Percentiles rank a stretch among this genome's conserved stretches.
Conservation (phyloP, 192 early-diverging fungal species). For the Phlyctochytrium arcticum region DNA sequence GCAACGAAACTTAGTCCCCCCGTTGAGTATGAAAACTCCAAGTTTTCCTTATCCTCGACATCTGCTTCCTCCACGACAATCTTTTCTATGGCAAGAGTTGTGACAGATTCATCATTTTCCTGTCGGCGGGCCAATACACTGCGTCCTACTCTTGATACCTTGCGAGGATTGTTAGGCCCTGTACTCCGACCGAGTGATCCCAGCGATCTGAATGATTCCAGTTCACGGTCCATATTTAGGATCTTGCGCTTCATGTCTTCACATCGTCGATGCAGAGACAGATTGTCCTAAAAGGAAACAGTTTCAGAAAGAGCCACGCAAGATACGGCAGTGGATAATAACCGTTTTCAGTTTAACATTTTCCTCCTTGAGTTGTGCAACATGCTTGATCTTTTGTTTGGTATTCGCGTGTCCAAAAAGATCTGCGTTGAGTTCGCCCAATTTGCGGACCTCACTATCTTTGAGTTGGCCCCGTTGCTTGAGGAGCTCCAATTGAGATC, state of each 20-base stretch:
- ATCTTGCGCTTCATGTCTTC: conserved; percentile 16
- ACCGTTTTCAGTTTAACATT: conserved; percentile 41
- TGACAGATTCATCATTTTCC: neutral
- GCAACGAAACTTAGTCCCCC: conserved; percentile 22
- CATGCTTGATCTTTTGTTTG: conserved; percentile 46
- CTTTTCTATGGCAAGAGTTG: neutral
- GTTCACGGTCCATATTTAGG: conserved; percentile 13
- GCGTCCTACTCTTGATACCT: conserved; percentile 4
- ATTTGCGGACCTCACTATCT: conserved; percentile 33
- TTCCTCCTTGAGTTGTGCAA: conserved; percentile 42
- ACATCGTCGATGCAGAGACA: conserved; percentile 6
- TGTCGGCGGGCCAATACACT: neutral
- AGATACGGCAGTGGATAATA: neutral
- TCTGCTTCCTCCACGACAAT: neutral
- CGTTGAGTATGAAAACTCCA: neutral
- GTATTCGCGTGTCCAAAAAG: conserved; percentile 45
- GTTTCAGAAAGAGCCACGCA: neutral
- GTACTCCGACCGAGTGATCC: neutral
- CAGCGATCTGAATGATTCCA: neutral
- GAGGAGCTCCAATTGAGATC: conserved; percentile 21
- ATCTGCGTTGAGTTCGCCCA: conserved; percentile 38
- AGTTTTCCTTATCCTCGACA: conserved; percentile 5
- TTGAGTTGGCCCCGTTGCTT: conserved; percentile 13
- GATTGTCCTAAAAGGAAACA: neutral
- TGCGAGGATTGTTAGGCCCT: neutral